Base-by-base conservation (phyloP, 371 early-diverging fungal species). In the Umbelopsis sp. region DNA sequence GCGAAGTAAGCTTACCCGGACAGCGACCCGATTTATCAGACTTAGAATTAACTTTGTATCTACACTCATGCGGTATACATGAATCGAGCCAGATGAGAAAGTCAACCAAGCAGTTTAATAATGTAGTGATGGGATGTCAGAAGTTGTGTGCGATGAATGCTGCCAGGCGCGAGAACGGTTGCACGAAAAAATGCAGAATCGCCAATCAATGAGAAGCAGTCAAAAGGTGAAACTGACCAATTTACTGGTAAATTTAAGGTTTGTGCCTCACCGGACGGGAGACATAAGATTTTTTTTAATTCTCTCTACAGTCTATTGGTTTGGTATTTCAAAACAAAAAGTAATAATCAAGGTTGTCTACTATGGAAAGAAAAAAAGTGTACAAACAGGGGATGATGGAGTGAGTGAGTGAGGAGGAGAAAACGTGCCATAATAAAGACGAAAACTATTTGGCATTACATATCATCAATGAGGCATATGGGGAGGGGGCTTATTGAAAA, bases 21-120 rank as follows among this genome's bases (percentile, higher is more conserved):
- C 66, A 6, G 72, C 75, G 24, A 74, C 38, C 41, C 75, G 64
- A 63, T 66, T 69, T 44, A 71, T 74, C 45, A 74, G 50, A 38
- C 67, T 69, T 41, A 69, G 48, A 16, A 72, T 71, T 29, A 74
- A 67, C 57, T 63, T 69, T 35, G 69, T 69, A 44, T 69, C 69
- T n/a, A 41, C 69, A 57, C 63, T 65, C 64, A 63, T 69, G 44
- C 29, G 18, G 16, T 57, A 57, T 57, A 35, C 57, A 57, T 57
- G 57, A 57, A 57, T 35, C 57, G 57, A 57, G 14, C 57, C 35
- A 57, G 57, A 57, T 57, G 57, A 57, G 22, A 29, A 35, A 57
- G 57, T 35, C 35, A 35, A 14, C 57, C 57, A 29, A 57, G 57
- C 18, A 29, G 57, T 57, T 57, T n/a, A 57, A 57, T 16, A 57